These are phyloP conservation scores for Phytophthora colocasiae DNA, from an alignment of 352 stramenopile genomes.

Conservation along the genomic window DNA sequence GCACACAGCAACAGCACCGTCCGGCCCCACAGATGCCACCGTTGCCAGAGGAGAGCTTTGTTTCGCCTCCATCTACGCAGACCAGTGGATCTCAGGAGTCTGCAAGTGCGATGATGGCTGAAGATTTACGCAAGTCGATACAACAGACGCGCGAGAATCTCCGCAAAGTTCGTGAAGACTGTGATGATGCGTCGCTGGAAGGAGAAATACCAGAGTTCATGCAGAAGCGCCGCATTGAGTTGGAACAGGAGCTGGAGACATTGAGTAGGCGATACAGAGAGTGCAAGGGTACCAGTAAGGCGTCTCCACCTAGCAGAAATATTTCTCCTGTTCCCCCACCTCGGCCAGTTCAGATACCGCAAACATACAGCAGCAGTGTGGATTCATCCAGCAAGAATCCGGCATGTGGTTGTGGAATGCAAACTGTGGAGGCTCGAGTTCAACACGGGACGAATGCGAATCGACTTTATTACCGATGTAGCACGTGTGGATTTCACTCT, in stretches of 20 bases:
- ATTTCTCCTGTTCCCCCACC: slow-evolving; percentile 19
- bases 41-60: slow-evolving; percentile 11
- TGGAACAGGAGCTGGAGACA: slow-evolving; percentile 69
- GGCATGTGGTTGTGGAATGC: slow-evolving; percentile 69
- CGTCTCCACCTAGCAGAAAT: slow-evolving; percentile 26
- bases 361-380: slow-evolving; percentile 10
- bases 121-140: slow-evolving; percentile 59
- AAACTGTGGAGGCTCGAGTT: slow-evolving; percentile 62
- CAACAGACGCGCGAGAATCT: slow-evolving; percentile 70
- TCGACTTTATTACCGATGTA: slow-evolving; percentile 76
- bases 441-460: slow-evolving; percentile 74
- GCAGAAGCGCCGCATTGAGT: slow-evolving; percentile 43
- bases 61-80: slow-evolving; percentile 25
- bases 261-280: slow-evolving; percentile 71
- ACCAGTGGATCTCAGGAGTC: slow-evolving; percentile 29
- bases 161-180: slow-evolving; percentile 76
- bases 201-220: slow-evolving; percentile 71
- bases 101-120: slow-evolving; percentile 19
- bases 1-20: slow-evolving; percentile 35
- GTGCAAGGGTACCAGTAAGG: slow-evolving; percentile 43
- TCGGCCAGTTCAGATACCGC: slow-evolving; percentile 8
- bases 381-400: slow-evolving; percentile 30
- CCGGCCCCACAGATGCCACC: slow-evolving; percentile 3
- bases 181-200: slow-evolving; percentile 84
- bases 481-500: slow-evolving; percentile 78